Conservation (phyloP, 345 rosid genomes). For the Limnanthes douglasii region DNA sequence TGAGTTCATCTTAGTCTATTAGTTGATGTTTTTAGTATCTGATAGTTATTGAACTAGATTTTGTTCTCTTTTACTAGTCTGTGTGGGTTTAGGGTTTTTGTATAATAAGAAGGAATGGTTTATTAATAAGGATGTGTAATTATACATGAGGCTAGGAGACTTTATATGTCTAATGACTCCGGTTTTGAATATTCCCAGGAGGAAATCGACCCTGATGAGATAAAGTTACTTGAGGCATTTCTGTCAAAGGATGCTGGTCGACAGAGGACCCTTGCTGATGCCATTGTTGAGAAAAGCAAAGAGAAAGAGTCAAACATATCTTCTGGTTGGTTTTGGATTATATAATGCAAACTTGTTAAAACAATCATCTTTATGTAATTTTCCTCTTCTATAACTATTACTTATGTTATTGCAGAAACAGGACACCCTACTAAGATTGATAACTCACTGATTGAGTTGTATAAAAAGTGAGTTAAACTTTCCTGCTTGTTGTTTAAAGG, state of each 20-base stretch:
- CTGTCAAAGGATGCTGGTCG: slow-evolving; percentile 50
- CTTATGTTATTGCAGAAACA: slow-evolving; percentile 29
- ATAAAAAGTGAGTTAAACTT: slow-evolving; percentile 39
- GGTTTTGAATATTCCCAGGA: slow-evolving; percentile 21
- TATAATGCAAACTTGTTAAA: background rate
- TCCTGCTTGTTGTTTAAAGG: background rate
- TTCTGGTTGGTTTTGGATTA: slow-evolving; percentile 30
- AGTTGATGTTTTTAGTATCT: background rate
- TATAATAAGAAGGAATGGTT: background rate
- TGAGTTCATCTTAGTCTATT: slow-evolving; percentile 8
- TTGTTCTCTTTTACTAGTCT: background rate
- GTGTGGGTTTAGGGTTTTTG: background rate
- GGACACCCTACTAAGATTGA: slow-evolving; percentile 62
- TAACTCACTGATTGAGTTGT: slow-evolving; percentile 40
- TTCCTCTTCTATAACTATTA: background rate
- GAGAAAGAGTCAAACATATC: slow-evolving; percentile 33
- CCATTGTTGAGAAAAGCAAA: slow-evolving; percentile 57
- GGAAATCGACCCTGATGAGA: slow-evolving; percentile 68
- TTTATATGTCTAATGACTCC: background rate
- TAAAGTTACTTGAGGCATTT: slow-evolving; percentile 71
- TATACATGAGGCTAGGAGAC: background rate
- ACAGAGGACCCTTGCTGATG: slow-evolving; percentile 61
- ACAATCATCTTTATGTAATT: background rate
- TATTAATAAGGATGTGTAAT: background rate
- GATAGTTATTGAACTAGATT: background rate